Evolutionary conservation across 805 yeast genomes (phyloP), one percentile per base, ranked within the genome.

Genomic region (Wickerhamiella galacta): DNA sequence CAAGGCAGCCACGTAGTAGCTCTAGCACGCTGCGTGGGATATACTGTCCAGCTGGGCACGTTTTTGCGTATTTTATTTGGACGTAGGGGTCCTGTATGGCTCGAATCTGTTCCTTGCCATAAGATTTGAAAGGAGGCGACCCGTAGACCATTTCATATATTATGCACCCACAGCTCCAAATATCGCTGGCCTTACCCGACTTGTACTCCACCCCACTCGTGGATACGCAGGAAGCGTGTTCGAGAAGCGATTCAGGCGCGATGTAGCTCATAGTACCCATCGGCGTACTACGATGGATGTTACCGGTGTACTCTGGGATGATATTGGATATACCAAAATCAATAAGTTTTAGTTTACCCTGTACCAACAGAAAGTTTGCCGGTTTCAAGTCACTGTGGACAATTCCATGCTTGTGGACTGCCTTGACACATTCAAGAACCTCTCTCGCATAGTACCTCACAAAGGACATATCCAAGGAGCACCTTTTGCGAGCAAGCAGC

Each of bases 81-180:
- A 19, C 12, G 12, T 15, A 10, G 8, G 22, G 15, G 15, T 28
- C 16, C 15, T 14, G 9, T 10, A 34, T 30, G 2, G 24, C 31
- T 4, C 26, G 22, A 4, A 3, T 64, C 62, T 1, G 82, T 92
- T 17, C 26, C 3, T 25, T 16, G 12, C 30, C 35, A 18, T 22
- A 22, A 6, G n/a, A 20, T 14, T 28, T 17, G 58, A 81, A 85
- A 1, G 98, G 98, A 2, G 95, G 87, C 39, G 67, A 66, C 0
- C 95, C 95, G 46, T 90, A 92, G 6, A 85, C 68, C 93, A 90
- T 82, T 53, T 90, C 96, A 54, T 83, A 87, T 1, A 90, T 61
- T 3, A 90, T 87, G 52, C 96, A 83, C 1, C 98, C 98, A 56
- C 94, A 79, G 15, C 96, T 83, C 98, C 98, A 90, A 11, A 90